phyloP scores from a whole-genome alignment of 495 filamentous ascomycete species.

The Penicillium pancosmium region DNA sequence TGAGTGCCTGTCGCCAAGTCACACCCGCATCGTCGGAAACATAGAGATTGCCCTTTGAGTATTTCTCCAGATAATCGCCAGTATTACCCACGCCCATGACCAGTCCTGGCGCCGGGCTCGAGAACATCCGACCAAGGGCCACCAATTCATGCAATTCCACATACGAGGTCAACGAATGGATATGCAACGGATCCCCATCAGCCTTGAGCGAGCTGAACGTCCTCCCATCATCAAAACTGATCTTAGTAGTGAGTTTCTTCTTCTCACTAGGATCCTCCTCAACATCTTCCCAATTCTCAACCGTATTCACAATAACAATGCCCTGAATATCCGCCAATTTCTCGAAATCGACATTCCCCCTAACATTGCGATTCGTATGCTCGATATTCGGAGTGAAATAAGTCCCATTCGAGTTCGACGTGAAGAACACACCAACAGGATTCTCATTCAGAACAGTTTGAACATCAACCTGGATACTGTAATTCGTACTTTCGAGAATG shows the following conservation, averaged over 20 bases:
- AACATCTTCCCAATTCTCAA: slow-evolving; percentile 82
- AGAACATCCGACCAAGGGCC: slow-evolving; percentile 86
- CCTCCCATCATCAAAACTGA: slow-evolving; percentile 93
- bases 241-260: slow-evolving; percentile 73
- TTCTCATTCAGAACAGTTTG: slow-evolving; percentile 62
- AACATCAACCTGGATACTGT: slow-evolving; percentile 96
- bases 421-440: slow-evolving; percentile 84
- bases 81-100: slow-evolving; percentile 93
- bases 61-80: slow-evolving; percentile 67
- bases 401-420: slow-evolving; percentile 94
- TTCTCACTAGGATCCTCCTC: slow-evolving; percentile 48
- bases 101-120: slow-evolving; percentile 88
- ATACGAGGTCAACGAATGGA: slow-evolving; percentile 84
- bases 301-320: slow-evolving; percentile 85
- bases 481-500: slow-evolving; percentile 90
- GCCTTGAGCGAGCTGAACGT: slow-evolving; percentile 69
- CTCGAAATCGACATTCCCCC: slow-evolving; percentile 87
- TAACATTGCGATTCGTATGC: slow-evolving; percentile 78
- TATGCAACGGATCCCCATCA: slow-evolving; percentile 65
- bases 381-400: slow-evolving; percentile 90
- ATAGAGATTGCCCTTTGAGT: slow-evolving; percentile 73
- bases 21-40: slow-evolving; percentile 89
- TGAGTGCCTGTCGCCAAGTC: slow-evolving; percentile 73
- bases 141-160: slow-evolving; percentile 38
- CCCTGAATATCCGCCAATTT: slow-evolving; percentile 88